phyloP scores from a whole-genome alignment of 108 stramenopile species.

The Chaetoceros muelleri region DNA sequence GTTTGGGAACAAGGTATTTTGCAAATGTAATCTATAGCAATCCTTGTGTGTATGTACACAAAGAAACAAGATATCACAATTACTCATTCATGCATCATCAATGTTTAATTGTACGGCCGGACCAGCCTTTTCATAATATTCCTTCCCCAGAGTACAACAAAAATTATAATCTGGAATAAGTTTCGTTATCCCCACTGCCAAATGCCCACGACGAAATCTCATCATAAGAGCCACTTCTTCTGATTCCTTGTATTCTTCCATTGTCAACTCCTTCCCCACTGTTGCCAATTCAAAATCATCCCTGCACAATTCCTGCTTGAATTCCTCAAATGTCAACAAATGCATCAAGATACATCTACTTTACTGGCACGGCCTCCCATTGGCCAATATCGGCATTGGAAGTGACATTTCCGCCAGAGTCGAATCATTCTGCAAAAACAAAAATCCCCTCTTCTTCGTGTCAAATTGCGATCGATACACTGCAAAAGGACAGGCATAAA shows the following conservation, averaged over 20 bases:
- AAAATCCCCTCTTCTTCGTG: constrained; percentile 34
- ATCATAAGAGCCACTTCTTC: constrained; percentile 54
- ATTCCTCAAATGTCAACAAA: constrained; percentile 74
- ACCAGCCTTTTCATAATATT: constrained; percentile 47
- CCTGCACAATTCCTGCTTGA: constrained; percentile 63
- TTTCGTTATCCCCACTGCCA: constrained; percentile 50
- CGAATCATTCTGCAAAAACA: constrained; percentile 63
- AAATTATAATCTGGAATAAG: constrained; percentile 65
- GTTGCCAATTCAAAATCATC: constrained; percentile 79
- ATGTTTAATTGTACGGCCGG: constrained; percentile 63
- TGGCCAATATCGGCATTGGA: constrained; percentile 25
- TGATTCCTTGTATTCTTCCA: constrained; percentile 54
- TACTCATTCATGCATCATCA: no score
- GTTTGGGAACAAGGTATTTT: no score
- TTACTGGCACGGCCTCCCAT: constrained; percentile 28
- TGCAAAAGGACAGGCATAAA: constrained; percentile 78
- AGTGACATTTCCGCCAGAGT: constrained; percentile 61
- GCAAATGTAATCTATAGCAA: no score
- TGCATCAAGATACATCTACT: constrained; percentile 59
- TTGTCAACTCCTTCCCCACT: constrained; percentile 38
- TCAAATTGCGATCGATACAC: constrained; percentile 23
- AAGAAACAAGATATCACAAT: no score
- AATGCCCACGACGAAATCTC: constrained; percentile 73
- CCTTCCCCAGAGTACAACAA: constrained; percentile 54
- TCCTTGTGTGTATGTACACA: no score